Evolutionary conservation across 805 yeast genomes (phyloP).

Genomic region (Danielozyma ontarioensis): DNA sequence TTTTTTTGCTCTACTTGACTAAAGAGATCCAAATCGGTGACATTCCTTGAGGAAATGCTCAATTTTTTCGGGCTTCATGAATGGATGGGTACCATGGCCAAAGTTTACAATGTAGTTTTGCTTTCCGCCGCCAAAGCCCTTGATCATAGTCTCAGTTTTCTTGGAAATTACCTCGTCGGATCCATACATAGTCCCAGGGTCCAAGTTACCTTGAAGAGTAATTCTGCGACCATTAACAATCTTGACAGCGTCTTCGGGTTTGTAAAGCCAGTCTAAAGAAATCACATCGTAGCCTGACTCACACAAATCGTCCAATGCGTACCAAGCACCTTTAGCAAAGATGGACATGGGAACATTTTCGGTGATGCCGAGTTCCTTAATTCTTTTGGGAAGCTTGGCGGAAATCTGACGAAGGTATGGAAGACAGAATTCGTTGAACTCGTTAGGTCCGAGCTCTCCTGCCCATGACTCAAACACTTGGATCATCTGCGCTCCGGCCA

Average conservation of each 20-base stretch:
- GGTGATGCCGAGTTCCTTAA: constrained; percentile 62
- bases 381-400: constrained; percentile 58
- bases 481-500: constrained; percentile 97
- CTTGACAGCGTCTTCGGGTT: constrained; percentile 78
- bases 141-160: constrained; percentile 84
- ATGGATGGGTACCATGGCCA: constrained; percentile 98
- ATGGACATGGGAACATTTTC: constrained; percentile 82
- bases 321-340: constrained; percentile 97
- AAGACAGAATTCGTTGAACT: constrained; percentile 81
- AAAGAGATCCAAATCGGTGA: constrained; percentile 70
- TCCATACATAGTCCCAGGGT: constrained; percentile 94
- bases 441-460: constrained; percentile 89
- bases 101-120: constrained; percentile 87
- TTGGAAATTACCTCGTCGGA: constrained; percentile 70
- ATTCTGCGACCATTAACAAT: constrained; percentile 68
- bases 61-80: constrained; percentile 90
- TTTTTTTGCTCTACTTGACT: too few species aligned
- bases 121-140: constrained; percentile 92
- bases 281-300: constrained; percentile 77
- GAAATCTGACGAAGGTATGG: constrained; percentile 83
- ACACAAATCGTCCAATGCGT: constrained; percentile 82
- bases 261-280: constrained; percentile 90
- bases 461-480: constrained; percentile 99
- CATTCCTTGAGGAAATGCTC: constrained; percentile 82
- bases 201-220: constrained; percentile 89